A percentile compares a stretch with the other conserved stretches of the same genome.
Conservation (phyloP, 148 eudicot species). For the Vaccinium corymbosum region DNA sequence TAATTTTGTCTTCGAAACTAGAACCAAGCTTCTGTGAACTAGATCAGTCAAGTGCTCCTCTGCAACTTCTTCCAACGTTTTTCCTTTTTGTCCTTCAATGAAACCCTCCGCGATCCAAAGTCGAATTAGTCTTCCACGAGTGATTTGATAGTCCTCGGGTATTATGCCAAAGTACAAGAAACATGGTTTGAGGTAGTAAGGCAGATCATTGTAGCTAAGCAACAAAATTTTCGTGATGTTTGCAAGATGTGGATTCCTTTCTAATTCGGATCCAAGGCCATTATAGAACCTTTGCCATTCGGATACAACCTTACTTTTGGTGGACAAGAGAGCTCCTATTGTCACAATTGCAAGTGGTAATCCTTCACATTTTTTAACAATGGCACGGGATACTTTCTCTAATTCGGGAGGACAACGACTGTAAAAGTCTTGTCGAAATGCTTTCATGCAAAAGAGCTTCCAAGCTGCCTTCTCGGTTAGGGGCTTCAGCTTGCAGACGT, state of each 20-base stretch:
- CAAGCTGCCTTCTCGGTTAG: background rate
- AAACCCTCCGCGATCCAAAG: slow-evolving; percentile 9
- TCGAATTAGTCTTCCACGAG: background rate
- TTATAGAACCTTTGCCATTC: background rate
- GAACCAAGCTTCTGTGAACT: background rate
- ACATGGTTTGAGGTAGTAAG: background rate
- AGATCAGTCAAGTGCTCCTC: slow-evolving; percentile 9
- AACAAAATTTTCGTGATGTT: background rate
- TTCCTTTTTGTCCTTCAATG: background rate
- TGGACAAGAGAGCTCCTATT: background rate
- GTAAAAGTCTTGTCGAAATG: background rate
- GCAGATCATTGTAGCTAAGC: background rate
- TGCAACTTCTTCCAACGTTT: slow-evolving; percentile 8
- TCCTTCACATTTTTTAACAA: background rate
- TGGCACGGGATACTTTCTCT: background rate
- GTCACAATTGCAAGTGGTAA: slow-evolving; percentile 13
- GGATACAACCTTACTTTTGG: background rate
- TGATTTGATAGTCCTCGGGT: slow-evolving; percentile 1
- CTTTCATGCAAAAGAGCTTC: background rate
- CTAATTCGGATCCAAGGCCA: background rate
- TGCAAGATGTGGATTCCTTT: background rate
- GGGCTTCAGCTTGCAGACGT: background rate
- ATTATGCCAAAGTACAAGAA: background rate
- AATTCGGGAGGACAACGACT: background rate
- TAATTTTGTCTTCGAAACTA: background rate